These are phyloP conservation scores for Fusarium heterosporum DNA, from an alignment of 2,329 filamentous ascomycete species.

Conservation along the genomic window DNA sequence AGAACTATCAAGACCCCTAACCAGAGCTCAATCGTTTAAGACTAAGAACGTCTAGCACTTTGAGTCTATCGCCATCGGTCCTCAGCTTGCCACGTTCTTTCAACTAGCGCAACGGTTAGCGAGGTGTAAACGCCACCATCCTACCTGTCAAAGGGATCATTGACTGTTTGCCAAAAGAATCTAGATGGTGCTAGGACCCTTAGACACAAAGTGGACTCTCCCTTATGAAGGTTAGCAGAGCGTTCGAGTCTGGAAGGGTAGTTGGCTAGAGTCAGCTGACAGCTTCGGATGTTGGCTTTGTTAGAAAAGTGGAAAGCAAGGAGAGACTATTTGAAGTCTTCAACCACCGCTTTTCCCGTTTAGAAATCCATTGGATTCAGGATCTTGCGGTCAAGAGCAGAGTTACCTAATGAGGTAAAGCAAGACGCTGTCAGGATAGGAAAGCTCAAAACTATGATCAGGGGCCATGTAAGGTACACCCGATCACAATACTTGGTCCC, in stretches of 20 bases:
- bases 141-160: constrained; percentile 15
- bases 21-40: neutral
- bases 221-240: neutral
- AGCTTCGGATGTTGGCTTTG: neutral
- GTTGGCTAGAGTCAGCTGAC: neutral
- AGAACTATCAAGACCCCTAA: neutral
- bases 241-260: neutral
- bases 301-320: neutral
- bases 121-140: constrained; percentile 29
- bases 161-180: constrained; percentile 4
- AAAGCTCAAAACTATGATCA: neutral
- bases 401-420: neutral
- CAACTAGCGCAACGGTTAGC: constrained; percentile 17
- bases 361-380: neutral
- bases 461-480: neutral
- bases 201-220: neutral
- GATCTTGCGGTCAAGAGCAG: neutral
- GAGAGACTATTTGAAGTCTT: constrained; percentile 21
- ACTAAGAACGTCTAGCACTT: neutral
- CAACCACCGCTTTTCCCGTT: constrained; percentile 14
- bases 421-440: rapidly evolving
- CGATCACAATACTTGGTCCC: neutral
- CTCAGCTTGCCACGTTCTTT: neutral
- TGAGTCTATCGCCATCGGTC: constrained; percentile 21
- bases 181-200: constrained; percentile 17